phyloP scores from a whole-genome alignment of 2,329 filamentous ascomycete genomes.

The Cryphonectria carpinicola region DNA sequence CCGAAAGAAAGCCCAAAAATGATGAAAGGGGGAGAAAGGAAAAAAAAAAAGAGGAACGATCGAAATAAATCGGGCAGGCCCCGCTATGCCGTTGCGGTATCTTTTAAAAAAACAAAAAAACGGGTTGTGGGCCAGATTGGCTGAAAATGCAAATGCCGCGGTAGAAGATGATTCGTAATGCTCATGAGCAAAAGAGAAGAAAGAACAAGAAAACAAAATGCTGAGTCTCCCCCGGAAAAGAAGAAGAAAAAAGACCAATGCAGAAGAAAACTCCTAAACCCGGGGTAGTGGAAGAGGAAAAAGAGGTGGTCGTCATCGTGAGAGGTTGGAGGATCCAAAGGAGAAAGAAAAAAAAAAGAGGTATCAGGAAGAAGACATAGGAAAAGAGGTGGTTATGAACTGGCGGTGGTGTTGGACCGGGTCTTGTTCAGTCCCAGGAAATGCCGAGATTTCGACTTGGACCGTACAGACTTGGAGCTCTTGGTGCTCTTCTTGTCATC shows the following conservation, averaged over 20 bases:
- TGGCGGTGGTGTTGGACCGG: conserved; percentile 30
- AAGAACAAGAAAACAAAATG: conserved; percentile 12
- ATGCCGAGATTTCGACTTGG: conserved; percentile 75
- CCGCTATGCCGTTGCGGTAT: conserved; percentile 30
- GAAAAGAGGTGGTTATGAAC: conserved; percentile 17
- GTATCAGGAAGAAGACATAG: conserved; percentile 7
- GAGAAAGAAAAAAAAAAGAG: neutral
- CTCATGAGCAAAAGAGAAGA: conserved; percentile 20
- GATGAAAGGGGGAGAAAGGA: neutral
- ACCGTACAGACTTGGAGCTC: conserved; percentile 49
- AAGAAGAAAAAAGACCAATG: neutral
- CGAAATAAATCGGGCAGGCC: conserved; percentile 23
- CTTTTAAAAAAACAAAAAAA: conserved; percentile 18
- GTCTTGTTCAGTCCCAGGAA: conserved; percentile 63
- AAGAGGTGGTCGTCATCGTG: conserved; percentile 27
- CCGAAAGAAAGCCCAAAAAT: neutral
- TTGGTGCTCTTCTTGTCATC: conserved; percentile 59
- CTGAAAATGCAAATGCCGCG: conserved; percentile 28
- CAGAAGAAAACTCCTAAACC: conserved; percentile 23
- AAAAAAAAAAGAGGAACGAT: conserved; percentile 2
- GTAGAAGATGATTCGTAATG: conserved; percentile 28
- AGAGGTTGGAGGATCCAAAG: conserved; percentile 10
- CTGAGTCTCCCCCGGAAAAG: conserved; percentile 17
- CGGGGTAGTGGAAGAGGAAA: conserved; percentile 12
- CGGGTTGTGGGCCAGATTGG: conserved; percentile 13